A percentile compares a stretch with the other conserved stretches of the same genome.
Evolutionary conservation across 2,329 filamentous ascomycete genomes (phyloP).

Genomic region (Microcera coccophila): DNA sequence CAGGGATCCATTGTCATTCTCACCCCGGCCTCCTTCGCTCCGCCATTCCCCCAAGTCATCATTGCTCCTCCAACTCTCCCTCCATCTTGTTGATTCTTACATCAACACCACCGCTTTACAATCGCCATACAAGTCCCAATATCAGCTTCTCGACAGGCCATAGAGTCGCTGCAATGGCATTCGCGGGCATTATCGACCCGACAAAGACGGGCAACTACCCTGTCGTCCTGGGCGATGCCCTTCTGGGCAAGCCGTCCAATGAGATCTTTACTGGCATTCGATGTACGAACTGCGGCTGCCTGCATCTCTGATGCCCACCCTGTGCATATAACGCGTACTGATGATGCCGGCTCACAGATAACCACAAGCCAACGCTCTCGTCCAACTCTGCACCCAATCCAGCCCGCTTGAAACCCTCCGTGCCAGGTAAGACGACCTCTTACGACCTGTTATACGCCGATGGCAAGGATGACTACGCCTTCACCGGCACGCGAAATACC

Average conservation of each 20-base stretch:
- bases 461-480: conserved; percentile 55
- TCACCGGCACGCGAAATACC: conserved; percentile 55
- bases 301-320: not conserved
- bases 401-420: conserved; percentile 50
- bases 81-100: not conserved
- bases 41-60: not conserved
- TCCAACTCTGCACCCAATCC: conserved; percentile 46
- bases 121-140: not conserved
- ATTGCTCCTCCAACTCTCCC: not conserved
- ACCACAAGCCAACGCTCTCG: conserved; percentile 55
- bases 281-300: conserved; percentile 43
- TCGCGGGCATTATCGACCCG: conserved; percentile 50
- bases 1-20: not conserved
- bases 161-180: conserved; percentile 22
- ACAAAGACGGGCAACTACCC: conserved; percentile 60
- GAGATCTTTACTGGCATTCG: conserved; percentile 58
- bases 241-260: conserved; percentile 53
- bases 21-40: not conserved
- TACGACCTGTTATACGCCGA: conserved; percentile 55
- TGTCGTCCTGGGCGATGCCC: conserved; percentile 59
- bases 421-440: conserved; percentile 46
- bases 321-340: conserved; percentile 1
- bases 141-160: not conserved
- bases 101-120: not conserved
- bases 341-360: conserved; percentile 46